These are phyloP conservation scores for Exophiala lecanii-corni DNA, from an alignment of 2,329 filamentous ascomycete species.

Conservation along the genomic window DNA sequence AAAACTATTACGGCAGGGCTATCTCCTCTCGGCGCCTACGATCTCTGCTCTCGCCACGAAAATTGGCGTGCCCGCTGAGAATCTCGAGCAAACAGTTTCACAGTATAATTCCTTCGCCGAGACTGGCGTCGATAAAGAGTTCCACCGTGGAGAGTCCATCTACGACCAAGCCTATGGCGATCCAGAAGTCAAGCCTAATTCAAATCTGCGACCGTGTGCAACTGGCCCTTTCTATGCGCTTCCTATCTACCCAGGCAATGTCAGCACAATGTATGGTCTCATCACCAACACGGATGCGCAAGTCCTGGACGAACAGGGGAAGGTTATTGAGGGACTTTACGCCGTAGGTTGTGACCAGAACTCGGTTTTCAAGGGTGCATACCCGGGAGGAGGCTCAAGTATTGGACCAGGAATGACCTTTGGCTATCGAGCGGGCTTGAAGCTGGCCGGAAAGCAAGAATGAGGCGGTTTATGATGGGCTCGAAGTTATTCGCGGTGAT, in stretches of 20 bases:
- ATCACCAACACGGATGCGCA: conserved; percentile 9
- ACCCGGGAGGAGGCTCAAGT: conserved; percentile 12
- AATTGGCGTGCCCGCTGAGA: conserved; percentile 5
- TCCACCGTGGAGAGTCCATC: conserved; percentile 30
- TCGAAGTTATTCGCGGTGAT: too few species aligned
- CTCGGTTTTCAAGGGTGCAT: conserved; percentile 5
- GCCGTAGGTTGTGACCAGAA: conserved; percentile 12
- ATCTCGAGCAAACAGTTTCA: conserved; percentile 5
- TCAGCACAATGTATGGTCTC: conserved; percentile 29
- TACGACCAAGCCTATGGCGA: conserved; percentile 35
- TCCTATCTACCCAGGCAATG: conserved; percentile 35
- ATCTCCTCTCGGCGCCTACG: conserved; percentile 10
- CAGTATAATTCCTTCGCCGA: conserved; percentile 31
- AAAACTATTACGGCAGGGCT: conserved; percentile 6
- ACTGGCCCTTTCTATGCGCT: conserved; percentile 33
- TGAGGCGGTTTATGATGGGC: too few species aligned
- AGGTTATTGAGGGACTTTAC: conserved; percentile 10
- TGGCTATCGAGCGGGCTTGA: conserved; percentile 9
- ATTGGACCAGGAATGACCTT: conserved; percentile 18
- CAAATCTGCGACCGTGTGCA: conserved; percentile 30
- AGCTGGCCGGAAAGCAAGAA: background rate
- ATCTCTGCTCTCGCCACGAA: conserved; percentile 11
- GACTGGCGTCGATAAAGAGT: conserved; percentile 32
- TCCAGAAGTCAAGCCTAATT: conserved; percentile 29
- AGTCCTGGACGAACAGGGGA: conserved; percentile 4